These are phyloP conservation scores for Gentiana straminea DNA, from an alignment of 257 asterid genomes.

Conservation along the genomic window DNA sequence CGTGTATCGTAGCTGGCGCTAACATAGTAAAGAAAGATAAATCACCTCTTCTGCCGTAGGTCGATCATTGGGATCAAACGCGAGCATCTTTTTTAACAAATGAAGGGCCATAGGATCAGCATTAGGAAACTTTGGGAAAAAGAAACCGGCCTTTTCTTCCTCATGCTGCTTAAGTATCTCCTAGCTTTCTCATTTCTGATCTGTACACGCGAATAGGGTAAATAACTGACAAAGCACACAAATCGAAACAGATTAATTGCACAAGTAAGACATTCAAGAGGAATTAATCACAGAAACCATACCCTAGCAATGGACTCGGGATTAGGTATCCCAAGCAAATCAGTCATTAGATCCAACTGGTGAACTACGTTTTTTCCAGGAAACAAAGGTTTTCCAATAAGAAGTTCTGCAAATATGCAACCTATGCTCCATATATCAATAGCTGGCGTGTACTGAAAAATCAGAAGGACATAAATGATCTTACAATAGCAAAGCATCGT, in stretches of 20 bases:
- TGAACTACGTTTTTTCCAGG: slow-evolving; percentile 98
- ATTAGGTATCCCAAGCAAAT: slow-evolving; percentile 85
- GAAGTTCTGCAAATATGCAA: slow-evolving; percentile 89
- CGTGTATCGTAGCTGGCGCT: no score
- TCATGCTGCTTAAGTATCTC: slow-evolving; percentile 94
- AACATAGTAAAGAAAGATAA: neutral
- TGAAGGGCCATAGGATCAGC: slow-evolving; percentile 89
- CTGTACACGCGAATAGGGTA: slow-evolving; percentile 26
- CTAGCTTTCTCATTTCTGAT: slow-evolving; percentile 98
- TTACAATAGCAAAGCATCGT: slow-evolving; percentile 7
- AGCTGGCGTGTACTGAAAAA: slow-evolving; percentile 86
- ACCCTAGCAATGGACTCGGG: slow-evolving; percentile 92
- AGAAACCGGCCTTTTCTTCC: slow-evolving; percentile 71
- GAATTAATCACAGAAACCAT: slow-evolving; percentile 4
- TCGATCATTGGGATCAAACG: slow-evolving; percentile 94
- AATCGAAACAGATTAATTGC: neutral
- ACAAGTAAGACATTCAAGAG: neutral
- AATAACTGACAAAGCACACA: slow-evolving; percentile 12
- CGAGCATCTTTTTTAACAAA: slow-evolving; percentile 81
- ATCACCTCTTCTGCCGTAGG: slow-evolving; percentile 89
- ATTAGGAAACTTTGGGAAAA: slow-evolving; percentile 76
- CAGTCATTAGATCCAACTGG: slow-evolving; percentile 92
- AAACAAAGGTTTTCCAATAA: slow-evolving; percentile 87
- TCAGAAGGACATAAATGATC: slow-evolving; percentile 6
- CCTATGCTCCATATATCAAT: slow-evolving; percentile 98